Percentiles rank a stretch among this genome's conserved stretches.
Conservation (phyloP, 257 asterid genomes). For the Solanum chilense region DNA sequence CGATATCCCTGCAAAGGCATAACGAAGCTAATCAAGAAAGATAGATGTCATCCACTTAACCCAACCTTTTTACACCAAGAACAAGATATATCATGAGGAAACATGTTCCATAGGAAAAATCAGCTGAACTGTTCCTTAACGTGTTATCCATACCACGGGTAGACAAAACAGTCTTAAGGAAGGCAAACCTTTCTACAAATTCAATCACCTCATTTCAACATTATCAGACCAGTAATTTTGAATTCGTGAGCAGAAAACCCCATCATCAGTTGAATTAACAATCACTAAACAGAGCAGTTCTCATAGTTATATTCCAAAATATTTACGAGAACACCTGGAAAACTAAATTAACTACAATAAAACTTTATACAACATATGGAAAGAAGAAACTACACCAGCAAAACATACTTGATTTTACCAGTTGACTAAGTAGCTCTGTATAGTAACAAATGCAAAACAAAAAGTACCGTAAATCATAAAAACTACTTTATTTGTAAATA, state of each 20-base stretch:
- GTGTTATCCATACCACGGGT: neutral
- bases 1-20: slow-evolving; percentile 53
- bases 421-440: neutral
- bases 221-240: neutral
- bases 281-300: neutral
- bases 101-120: neutral
- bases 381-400: neutral
- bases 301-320: neutral
- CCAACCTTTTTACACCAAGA: neutral
- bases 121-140: neutral
- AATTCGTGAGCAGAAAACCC: neutral
- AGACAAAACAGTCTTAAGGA: neutral
- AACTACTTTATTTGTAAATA: neutral
- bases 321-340: neutral
- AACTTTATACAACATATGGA: neutral
- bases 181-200: neutral
- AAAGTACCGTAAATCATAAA: neutral
- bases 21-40: neutral
- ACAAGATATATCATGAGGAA: neutral
- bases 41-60: neutral
- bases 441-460: neutral
- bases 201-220: neutral
- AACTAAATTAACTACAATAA: neutral
- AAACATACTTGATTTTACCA: neutral
- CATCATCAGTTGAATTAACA: neutral